Base-by-base conservation (phyloP, 768 basidiomycete species). In the Hysterangium stoloniferum region DNA sequence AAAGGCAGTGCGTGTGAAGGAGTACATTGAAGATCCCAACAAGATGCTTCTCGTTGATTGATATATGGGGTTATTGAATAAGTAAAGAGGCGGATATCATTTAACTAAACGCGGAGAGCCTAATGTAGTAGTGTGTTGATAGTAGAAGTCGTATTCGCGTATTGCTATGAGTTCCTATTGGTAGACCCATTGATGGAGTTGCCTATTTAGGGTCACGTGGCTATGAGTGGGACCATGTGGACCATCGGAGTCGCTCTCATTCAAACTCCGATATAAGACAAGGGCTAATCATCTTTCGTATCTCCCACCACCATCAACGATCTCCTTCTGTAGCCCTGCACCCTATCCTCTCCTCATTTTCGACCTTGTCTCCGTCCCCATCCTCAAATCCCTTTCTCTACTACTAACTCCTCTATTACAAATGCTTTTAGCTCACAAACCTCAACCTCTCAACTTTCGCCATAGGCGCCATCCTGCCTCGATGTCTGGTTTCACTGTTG, bases 21-120 rank as follows among this genome's bases (percentile, higher is more conserved):
- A 96, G 65, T 93, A 94, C 67, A 76, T 96, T 53, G 91, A 97
- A 67, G 91, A 95, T 69, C 90, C 92, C n/a, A 73, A 84, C 57
- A 86, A 85, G 74, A 94, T 94, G 89, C 71, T 88, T 32, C 76
- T 88, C 27, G 53, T 45, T 11, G 52, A 24, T 27, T n/a, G n/a
- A n/a, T n/a, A n/a, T n/a, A n/a, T n/a, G n/a, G n/a, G n/a, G n/a
- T n/a, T n/a, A n/a, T n/a, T n/a, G n/a, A n/a, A n/a, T n/a, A n/a
- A n/a, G n/a, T n/a, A n/a, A n/a, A n/a, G n/a, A n/a, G n/a, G n/a
- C n/a, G n/a, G n/a, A n/a, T n/a, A n/a, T n/a, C n/a, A n/a, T n/a
- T n/a, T n/a, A n/a, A n/a, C n/a, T n/a, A n/a, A n/a, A n/a, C n/a
- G n/a, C n/a, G n/a, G n/a, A n/a, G n/a, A n/a, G n/a, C n/a, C n/a